Evolutionary conservation across 2,329 filamentous ascomycete genomes (phyloP).

Genomic region (Pseudogymnoascus sp.): DNA sequence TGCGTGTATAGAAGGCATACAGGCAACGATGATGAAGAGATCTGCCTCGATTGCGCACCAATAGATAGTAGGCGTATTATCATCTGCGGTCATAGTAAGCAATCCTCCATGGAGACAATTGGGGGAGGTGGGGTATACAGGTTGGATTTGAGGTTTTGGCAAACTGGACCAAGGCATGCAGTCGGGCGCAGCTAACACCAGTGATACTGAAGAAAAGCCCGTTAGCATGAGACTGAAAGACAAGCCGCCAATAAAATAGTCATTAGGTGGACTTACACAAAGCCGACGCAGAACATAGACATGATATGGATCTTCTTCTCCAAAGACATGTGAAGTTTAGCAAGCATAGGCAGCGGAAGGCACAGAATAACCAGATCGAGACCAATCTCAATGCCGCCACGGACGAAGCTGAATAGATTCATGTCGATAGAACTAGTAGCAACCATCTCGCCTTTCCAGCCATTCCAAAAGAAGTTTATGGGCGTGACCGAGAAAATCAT

Average conservation of each 20-base stretch:
- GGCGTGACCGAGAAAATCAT: slow-evolving; percentile 35
- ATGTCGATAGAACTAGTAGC: slow-evolving; percentile 32
- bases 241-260: background rate
- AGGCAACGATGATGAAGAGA: slow-evolving; percentile 6
- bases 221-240: slow-evolving; percentile 5
- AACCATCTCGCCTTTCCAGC: slow-evolving; percentile 32
- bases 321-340: slow-evolving; percentile 11
- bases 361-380: slow-evolving; percentile 9
- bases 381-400: slow-evolving; percentile 22
- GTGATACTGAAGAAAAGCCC: background rate
- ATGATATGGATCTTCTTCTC: slow-evolving; percentile 11
- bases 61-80: slow-evolving; percentile 6
- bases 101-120: background rate
- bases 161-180: background rate
- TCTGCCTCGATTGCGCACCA: slow-evolving; percentile 4
- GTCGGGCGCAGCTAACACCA: slow-evolving; percentile 9
- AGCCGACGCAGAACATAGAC: slow-evolving; percentile 11
- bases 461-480: slow-evolving; percentile 34
- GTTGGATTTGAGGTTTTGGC: slow-evolving; percentile 11
- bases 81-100: slow-evolving; percentile 6
- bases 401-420: slow-evolving; percentile 32
- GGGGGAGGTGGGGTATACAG: background rate
- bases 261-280: slow-evolving; percentile 6
- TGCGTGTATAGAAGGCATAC: slow-evolving; percentile 7
- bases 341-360: slow-evolving; percentile 3